Percentiles rank a stretch among this genome's conserved stretches.
Evolutionary conservation across 371 early-diverging fungal species (phyloP).

Genomic region (Mortierella sp.): DNA sequence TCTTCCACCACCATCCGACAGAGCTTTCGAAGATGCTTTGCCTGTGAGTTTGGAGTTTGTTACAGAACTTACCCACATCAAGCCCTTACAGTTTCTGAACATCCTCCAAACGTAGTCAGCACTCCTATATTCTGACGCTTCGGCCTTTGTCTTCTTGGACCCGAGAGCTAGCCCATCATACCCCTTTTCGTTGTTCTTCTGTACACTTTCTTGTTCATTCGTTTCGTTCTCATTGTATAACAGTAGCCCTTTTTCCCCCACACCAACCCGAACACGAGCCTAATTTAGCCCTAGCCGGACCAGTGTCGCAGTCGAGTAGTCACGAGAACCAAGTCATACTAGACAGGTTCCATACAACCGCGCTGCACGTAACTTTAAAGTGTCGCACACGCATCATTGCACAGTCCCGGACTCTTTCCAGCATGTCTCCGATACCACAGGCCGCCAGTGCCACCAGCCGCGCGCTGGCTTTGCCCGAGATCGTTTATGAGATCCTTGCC

Average conservation of each 20-base stretch:
- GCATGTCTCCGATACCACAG: not conserved
- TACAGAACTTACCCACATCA: constrained; percentile 31
- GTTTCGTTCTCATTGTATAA: not conserved
- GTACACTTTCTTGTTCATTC: not conserved
- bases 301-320: constrained; percentile 12
- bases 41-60: constrained; percentile 54
- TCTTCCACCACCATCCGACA: constrained; percentile 26
- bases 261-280: constrained; percentile 1
- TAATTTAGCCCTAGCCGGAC: constrained; percentile 27
- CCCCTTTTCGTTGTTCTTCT: constrained; percentile 3
- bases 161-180: not conserved
- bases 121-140: constrained; percentile 29
- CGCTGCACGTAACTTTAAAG: not conserved
- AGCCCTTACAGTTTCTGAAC: constrained; percentile 48
- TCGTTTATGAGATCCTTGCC: constrained; percentile 51
- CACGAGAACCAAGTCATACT: constrained; percentile 17
- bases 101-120: constrained; percentile 56
- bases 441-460: constrained; percentile 29
- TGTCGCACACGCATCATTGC: not conserved
- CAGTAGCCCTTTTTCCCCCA: not conserved
- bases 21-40: constrained; percentile 53
- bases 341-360: not conserved
- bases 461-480: constrained; percentile 49
- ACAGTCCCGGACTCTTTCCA: not conserved
- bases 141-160: constrained; percentile 12